Conservation (phyloP, 768 basidiomycete genomes). For the Leccinum subtestaceum region DNA sequence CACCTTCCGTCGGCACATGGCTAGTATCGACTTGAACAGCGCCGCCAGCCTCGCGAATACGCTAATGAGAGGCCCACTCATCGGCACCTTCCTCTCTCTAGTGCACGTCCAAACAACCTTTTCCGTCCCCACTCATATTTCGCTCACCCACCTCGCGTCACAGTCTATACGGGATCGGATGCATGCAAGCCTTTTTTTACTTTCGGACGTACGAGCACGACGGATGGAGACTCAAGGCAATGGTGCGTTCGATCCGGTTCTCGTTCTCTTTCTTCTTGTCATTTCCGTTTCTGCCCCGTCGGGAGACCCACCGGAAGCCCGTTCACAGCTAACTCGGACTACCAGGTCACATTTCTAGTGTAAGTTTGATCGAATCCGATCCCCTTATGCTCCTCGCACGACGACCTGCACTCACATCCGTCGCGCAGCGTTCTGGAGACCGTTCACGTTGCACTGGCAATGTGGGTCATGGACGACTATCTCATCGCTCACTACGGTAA, state of each 20-base stretch:
- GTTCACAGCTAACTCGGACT: neutral
- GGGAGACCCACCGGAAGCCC: neutral
- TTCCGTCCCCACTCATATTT: neutral
- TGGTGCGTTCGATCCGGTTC: slow-evolving; percentile 12
- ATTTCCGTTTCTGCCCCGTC: neutral
- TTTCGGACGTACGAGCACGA: slow-evolving; percentile 25
- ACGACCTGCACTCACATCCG: neutral
- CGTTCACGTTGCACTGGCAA: slow-evolving; percentile 19
- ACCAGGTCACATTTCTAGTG: slow-evolving; percentile 25
- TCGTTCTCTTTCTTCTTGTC: neutral
- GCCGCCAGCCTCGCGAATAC: slow-evolving; percentile 2
- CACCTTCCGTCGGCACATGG: neutral
- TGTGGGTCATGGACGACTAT: slow-evolving; percentile 26
- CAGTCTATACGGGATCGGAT: slow-evolving; percentile 30
- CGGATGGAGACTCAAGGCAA: slow-evolving; percentile 17
- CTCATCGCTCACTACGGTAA: slow-evolving; percentile 21
- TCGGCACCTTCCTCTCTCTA: slow-evolving; percentile 26
- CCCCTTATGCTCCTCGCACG: neutral
- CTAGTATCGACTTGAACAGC: neutral
- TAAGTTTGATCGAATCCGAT: neutral
- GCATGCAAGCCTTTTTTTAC: slow-evolving; percentile 29
- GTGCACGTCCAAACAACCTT: slow-evolving; percentile 1
- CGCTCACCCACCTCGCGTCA: neutral
- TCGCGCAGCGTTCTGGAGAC: slow-evolving; percentile 22
- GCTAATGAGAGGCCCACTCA: slow-evolving; percentile 26